Percentiles rank a stretch among this genome's conserved stretches.
These are phyloP conservation scores for Metarhizium anisopliae DNA, from an alignment of 2,329 filamentous ascomycete species.

Conservation along the genomic window DNA sequence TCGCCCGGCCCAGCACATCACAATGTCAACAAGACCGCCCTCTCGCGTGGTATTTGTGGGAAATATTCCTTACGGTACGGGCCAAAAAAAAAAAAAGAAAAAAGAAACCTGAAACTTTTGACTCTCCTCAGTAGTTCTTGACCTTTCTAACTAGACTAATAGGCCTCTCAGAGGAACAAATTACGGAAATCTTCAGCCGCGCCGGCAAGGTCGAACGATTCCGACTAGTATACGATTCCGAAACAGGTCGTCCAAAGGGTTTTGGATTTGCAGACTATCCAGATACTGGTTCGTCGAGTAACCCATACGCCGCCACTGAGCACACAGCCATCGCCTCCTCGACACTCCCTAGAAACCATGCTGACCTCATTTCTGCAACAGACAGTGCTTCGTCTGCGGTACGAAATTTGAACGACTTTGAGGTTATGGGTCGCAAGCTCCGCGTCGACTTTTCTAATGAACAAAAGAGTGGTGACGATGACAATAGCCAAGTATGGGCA, in stretches of 20 bases:
- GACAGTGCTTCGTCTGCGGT: conserved; percentile 86
- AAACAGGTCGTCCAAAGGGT: conserved; percentile 89
- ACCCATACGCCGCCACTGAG: background rate
- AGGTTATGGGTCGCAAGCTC: conserved; percentile 89
- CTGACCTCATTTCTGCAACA: conserved; percentile 15
- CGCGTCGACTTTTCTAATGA: conserved; percentile 96
- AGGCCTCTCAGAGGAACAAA: conserved; percentile 95
- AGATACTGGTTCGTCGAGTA: conserved; percentile 59
- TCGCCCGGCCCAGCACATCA: background rate
- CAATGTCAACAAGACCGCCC: conserved; percentile 64
- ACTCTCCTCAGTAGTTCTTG: background rate
- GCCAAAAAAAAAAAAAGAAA: background rate
- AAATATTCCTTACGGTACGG: conserved; percentile 71
- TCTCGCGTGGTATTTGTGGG: conserved; percentile 78
- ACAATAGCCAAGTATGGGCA: conserved; percentile 15
- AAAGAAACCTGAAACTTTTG: background rate
- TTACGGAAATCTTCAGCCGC: conserved; percentile 84
- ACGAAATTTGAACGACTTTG: conserved; percentile 88
- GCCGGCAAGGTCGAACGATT: conserved; percentile 89
- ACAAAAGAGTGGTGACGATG: conserved; percentile 61
- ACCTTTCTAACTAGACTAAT: conserved; percentile 14
- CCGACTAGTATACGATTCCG: conserved; percentile 87
- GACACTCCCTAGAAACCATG: background rate
- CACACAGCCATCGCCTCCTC: background rate
- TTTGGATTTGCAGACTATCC: conserved; percentile 96